Evolutionary conservation across 2,329 filamentous ascomycete genomes (phyloP), one percentile per base, ranked within the genome.

Genomic region (Aurifilum marmelostoma): DNA sequence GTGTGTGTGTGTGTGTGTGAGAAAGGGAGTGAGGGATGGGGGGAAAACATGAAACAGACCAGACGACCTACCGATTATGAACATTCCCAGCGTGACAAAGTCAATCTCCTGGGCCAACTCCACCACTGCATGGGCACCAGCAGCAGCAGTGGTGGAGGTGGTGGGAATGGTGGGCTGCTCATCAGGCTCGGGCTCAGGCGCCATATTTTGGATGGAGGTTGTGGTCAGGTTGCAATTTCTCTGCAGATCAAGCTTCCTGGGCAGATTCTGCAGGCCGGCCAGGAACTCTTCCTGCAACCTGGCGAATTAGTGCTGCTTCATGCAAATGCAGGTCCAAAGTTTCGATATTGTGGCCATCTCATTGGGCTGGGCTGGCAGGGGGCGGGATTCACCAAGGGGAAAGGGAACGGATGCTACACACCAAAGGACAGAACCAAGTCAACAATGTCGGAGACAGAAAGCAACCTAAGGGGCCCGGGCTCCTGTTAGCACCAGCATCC

Each of bases 11-110:
- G 41, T 1, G 41, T 21, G 41, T 16, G 16, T 18, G 41, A 7
- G 41, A 43, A 34, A 34, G 34, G 43, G 16, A 62, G 29, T 39
- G 29, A 32, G 41, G 62, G n/a, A 27, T n/a, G n/a, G n/a, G 8
- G 47, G 43, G 39, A 39, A 32, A 4, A 60, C 54, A 52, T 59
- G 64, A 24, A 41, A 65, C 66, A 39, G 39, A 56, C 16, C 37
- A 63, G 29, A 60, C 24, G 54, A 61, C 67, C 52, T 80, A 91
- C 89, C 90, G 71, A 92, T 88, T 64, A 92, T 92, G 75, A 92
- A 90, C 90, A 92, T 92, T 75, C 89, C 90, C 75, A 92, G 75
- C 0, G 89, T 91, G 70, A 89, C 88, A 78, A 92, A 91, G 72
- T 92, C 89, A 65, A 91, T 84, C 62, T 80, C 79, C 70, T 82